phyloP scores from a whole-genome alignment of 2,329 filamentous ascomycete species.

The Nannizziopsis arthrosporioides region DNA sequence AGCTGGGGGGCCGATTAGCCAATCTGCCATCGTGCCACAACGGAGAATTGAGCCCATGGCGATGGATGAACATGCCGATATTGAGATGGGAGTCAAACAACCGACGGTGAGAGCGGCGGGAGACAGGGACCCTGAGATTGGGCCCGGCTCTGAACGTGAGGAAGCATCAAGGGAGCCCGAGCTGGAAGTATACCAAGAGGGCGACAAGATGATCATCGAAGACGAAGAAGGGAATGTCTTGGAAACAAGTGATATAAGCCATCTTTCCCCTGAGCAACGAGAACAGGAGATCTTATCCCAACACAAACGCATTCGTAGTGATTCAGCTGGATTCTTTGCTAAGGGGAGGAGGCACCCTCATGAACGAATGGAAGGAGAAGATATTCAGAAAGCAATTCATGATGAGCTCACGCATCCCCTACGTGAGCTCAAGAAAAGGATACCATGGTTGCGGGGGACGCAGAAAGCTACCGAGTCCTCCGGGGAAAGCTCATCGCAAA shows the following conservation, averaged over 20 bases:
- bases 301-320: conserved; percentile 43
- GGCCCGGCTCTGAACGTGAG: neutral
- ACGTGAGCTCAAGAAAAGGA: conserved; percentile 36
- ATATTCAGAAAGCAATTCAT: conserved; percentile 30
- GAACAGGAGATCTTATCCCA: conserved; percentile 45
- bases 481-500: conserved; percentile 12
- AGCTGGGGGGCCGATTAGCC: conserved; percentile 74
- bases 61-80: conserved; percentile 6
- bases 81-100: conserved; percentile 16
- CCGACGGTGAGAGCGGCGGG: conserved; percentile 8
- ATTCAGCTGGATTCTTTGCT: conserved; percentile 36
- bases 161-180: conserved; percentile 21
- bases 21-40: conserved; percentile 75
- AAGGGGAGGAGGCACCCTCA: conserved; percentile 37
- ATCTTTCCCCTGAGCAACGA: conserved; percentile 46
- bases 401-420: conserved; percentile 22
- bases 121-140: conserved; percentile 21
- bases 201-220: conserved; percentile 66
- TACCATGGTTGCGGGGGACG: conserved; percentile 33
- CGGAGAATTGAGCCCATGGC: conserved; percentile 23
- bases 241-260: conserved; percentile 45
- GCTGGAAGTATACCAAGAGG: conserved; percentile 69
- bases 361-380: conserved; percentile 34
- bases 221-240: conserved; percentile 80
- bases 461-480: conserved; percentile 17